Conservation (phyloP, 108 stramenopile genomes). For the Pelagomonas calceolata region DNA sequence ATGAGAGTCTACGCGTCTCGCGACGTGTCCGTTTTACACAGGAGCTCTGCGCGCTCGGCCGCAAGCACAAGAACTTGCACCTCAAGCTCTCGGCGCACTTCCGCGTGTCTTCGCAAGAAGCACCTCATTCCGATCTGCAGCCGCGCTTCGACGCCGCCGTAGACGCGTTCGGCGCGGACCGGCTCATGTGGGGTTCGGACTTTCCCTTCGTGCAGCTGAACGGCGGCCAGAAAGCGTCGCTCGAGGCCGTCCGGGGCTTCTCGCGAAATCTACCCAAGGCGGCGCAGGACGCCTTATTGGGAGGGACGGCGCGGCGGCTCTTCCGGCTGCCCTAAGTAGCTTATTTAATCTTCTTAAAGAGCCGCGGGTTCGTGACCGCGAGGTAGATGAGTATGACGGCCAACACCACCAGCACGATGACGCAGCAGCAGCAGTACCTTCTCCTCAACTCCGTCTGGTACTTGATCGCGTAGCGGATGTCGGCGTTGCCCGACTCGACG, state of each 20-base stretch:
- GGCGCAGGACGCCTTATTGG: not conserved
- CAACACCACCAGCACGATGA: slow-evolving; percentile 45
- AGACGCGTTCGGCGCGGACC: slow-evolving; percentile 13
- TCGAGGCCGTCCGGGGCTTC: not conserved
- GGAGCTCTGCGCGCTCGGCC: not conserved
- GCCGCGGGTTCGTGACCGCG: slow-evolving; percentile 35
- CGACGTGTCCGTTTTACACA: too few relatives aligned
- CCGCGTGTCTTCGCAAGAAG: slow-evolving; percentile 16
- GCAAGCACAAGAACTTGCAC: slow-evolving; percentile 1
- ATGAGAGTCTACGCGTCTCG: too few relatives aligned
- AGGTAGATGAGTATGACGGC: slow-evolving; percentile 36
- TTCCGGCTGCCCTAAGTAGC: too few relatives aligned
- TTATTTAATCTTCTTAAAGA: too few relatives aligned
- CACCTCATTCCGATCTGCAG: slow-evolving; percentile 16
- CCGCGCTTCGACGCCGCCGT: slow-evolving; percentile 15
- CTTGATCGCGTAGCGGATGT: slow-evolving; percentile 76
- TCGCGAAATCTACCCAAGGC: not conserved
- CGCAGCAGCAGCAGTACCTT: slow-evolving; percentile 70
- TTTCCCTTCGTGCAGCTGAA: slow-evolving; percentile 17
- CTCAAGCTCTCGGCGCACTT: slow-evolving; percentile 20
- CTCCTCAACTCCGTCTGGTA: slow-evolving; percentile 77
- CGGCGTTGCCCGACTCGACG: slow-evolving; percentile 82
- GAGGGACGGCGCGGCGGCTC: not conserved
- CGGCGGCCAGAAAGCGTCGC: not conserved
- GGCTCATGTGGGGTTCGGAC: slow-evolving; percentile 24